phyloP scores from a whole-genome alignment of 164 flowering plant genomes.

The Stephania japonica region DNA sequence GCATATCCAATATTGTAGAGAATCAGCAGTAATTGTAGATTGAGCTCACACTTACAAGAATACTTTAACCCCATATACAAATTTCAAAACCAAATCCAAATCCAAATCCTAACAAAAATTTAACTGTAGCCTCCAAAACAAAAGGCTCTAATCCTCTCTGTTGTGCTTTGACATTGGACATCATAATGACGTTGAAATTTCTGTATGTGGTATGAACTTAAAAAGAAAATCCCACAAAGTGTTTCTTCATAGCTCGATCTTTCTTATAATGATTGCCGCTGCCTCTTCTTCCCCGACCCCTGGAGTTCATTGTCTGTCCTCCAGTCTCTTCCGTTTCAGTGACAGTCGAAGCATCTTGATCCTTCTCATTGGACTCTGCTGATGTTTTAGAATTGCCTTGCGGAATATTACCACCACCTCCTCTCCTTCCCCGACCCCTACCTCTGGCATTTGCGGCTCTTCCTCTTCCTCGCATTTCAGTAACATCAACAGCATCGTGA shows the following conservation, averaged over 20 bases:
- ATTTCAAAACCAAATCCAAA: not conserved
- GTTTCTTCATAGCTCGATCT: conserved; percentile 71
- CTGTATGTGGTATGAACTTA: not conserved
- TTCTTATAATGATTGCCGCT: conserved; percentile 49
- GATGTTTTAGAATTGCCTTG: conserved; percentile 49
- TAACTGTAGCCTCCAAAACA: not conserved
- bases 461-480: conserved; percentile 36
- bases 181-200: not conserved
- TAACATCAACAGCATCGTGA: conserved; percentile 24
- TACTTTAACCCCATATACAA: not conserved
- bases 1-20: too few species aligned
- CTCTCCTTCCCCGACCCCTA: conserved; percentile 14
- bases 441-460: conserved; percentile 23
- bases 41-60: not conserved
- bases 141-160: not conserved
- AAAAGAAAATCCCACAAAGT: conserved; percentile 41
- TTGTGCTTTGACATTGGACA: not conserved
- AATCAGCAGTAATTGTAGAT: not conserved
- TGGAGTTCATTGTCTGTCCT: conserved; percentile 18
- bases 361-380: conserved; percentile 29
- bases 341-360: conserved; percentile 25
- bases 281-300: conserved; percentile 46
- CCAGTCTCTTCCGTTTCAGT: conserved; percentile 28
- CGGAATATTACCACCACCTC: not conserved
- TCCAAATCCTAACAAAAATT: not conserved